Base-by-base conservation (phyloP, 192 early-diverging fungal genomes). In the Endogone sp. region DNA sequence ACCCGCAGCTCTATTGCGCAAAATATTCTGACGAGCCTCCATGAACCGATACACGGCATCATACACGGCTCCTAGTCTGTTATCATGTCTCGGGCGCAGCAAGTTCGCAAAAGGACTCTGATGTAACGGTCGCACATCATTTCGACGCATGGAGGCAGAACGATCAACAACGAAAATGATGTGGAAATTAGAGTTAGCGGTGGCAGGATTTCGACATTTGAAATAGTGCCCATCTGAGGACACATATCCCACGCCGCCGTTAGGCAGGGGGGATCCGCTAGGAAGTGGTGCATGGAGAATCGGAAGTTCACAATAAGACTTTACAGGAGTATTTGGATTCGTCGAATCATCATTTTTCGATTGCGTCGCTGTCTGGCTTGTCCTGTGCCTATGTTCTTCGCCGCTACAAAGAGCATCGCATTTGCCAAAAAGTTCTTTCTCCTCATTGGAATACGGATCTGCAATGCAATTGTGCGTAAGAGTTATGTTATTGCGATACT, bases 221-320 rank as follows among this genome's bases (percentile, higher is more conserved):
- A 72, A 72, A 60, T 72, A 63, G 32, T 72, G 71, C 0, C 71
- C 71, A 49, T 72, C 71, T 2, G 29, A 16, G 29, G 71, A 72
- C 1, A 72, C 66, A 61, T 72, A 61, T 11, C 71, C 71, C 13
- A 8, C 37, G 56, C 2, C 21, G 24, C 29, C n/a, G 16, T 21
- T 44, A 25, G 30, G 57, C 1, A 20, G 26, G 27, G 24, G 23
- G 2, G 32, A 54, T 22, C 8, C 44, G 4, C 2, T 37, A 60
- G 54, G 22, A 3, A 72, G 11, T 4, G 13, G n/a, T 24, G 23
- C 21, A 29, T 72, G 71, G 23, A 72, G 65, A 9, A 72, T 29
- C 16, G 60, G 20, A 31, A 49, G 31, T n/a, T 29, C 29, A 23
- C 71, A 72, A 67, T 57, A 72, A 23, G 64, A 66, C 32, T 31